Conservation (phyloP, 1,284 basidiomycete species). For the Trichosporon sp. region DNA sequence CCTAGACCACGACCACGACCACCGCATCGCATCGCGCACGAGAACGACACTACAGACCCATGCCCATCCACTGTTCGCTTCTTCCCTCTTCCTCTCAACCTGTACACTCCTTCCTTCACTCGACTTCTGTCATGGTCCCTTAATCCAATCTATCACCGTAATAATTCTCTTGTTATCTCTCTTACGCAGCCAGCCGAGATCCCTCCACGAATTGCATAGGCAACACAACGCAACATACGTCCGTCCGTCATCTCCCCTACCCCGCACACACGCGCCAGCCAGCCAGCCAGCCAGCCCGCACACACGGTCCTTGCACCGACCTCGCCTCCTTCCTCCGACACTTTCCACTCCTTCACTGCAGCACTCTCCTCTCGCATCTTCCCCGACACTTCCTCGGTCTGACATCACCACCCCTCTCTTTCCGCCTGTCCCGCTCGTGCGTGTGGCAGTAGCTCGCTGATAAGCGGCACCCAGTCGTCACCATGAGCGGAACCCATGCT, state of each 20-base stretch:
- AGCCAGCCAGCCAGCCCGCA: not conserved
- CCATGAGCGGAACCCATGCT: not conserved
- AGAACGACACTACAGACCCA: too few species aligned
- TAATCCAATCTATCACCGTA: not conserved
- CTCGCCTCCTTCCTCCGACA: not conserved
- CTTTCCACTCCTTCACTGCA: not conserved
- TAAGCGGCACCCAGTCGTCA: not conserved
- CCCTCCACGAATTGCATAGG: not conserved
- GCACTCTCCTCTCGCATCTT: not conserved
- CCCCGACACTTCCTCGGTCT: too few species aligned
- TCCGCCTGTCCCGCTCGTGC: not conserved
- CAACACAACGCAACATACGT: too few species aligned
- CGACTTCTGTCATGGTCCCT: not conserved
- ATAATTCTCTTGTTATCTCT: too few species aligned
- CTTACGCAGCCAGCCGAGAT: not conserved
- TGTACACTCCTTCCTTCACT: not conserved
- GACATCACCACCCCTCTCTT: too few species aligned
- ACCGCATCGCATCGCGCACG: too few species aligned
- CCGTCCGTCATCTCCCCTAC: too few species aligned
- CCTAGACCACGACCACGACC: not conserved
- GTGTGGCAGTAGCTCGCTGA: not conserved
- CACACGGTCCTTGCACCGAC: not conserved
- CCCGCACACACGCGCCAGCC: too few species aligned
- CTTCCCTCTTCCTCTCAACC: not conserved
- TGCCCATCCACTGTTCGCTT: not conserved